Base-by-base conservation (phyloP, 305 asterid species). In the Ilex paraguariensis region DNA sequence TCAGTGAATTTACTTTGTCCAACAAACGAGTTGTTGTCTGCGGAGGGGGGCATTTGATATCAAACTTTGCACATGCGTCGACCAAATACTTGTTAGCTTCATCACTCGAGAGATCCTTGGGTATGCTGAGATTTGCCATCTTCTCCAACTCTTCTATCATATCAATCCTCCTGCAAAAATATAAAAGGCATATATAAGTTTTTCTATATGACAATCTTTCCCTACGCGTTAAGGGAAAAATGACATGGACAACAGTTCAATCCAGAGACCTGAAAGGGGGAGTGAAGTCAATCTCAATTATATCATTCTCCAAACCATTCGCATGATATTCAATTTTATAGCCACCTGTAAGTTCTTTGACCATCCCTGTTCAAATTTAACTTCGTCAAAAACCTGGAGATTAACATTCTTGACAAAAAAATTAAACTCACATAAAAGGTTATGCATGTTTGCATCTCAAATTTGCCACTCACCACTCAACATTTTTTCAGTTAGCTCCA, bases 121-220 rank as follows among this genome's bases (percentile, higher is more conserved):
- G 98, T 70, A 93, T 90, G 73, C 61, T 76, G 69, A 93, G 72
- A 65, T 81, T 77, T 13, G 95, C 95, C 40, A 84, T 63, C 81
- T 74, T 87, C 82, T 93, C 96, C 84, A 93, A 76, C 68, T 79
- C 99, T 40, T 84, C 87, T 65, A 93, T 82, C 99, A 93, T 87
- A 72, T 93, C 97, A 72, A 93, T 86, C 62, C 97, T 69, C 75
- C 99, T 90, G 81, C 32, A 64, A 3, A 73, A 44, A 49, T 17
- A 21, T 1, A 21, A 56, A 60, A 64, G 57, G 12, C 49, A 67
- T 10, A 67, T 10, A 15, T 15, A 31, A 12, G 10, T n/a, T 58
- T 13, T 60, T 21, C 13, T 61, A 30, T 15, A 40, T 13, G 33
- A 6, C 21, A 32, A 21, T 21, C 36, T 13, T 12, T 17, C 49